Evolutionary conservation across 805 yeast species (phyloP), one percentile per base, ranked within the genome.

Genomic region (Wickerhamiella occidentalis): DNA sequence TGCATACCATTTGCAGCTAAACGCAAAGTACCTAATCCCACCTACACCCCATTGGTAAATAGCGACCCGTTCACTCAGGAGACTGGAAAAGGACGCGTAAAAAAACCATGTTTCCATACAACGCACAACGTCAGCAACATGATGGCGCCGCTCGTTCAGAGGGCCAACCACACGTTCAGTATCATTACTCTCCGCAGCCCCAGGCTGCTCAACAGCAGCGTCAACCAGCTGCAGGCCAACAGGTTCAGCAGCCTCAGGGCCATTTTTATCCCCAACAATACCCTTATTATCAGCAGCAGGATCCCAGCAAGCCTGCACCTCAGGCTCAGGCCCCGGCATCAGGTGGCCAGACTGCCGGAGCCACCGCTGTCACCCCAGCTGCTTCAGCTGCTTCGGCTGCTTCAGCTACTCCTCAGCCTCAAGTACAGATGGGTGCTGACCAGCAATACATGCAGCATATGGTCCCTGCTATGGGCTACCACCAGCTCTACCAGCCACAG

Each of bases 251-350:
- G 11, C 23, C 46, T 7, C 46, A 26, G 11, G 45, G 45, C 26
- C 46, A 42, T n/a, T 42, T 42, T 29, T 51, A 44, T 38, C 54
- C 53, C 12, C 56, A 52, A 30, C 51, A 52, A 51, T 45, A 45
- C 36, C 54, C 45, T 23, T 46, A 50, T 33, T 51, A 53, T 25
- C 55, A 50, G 47, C 55, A 47, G 44, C 38, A n/a, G 6, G 29
- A 40, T n/a, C 44, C 44, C 21, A 37, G 47, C 51, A 33, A 42
- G 47, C 52, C 33, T 54, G 51, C 56, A 46, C 40, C 52, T 52
- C 58, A 47, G 51, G 49, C 47, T 59, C 55, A 51, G 53, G 41
- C 44, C n/a, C 50, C 37, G 41, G 48, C 53, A 36, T 40, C 54
- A 45, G 49, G 52, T 49, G 51, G 54, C 50, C 48, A 44, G 28